Conservation (phyloP, 2,329 filamentous ascomycete species). For the Arthrobotrys sphaeroides region DNA sequence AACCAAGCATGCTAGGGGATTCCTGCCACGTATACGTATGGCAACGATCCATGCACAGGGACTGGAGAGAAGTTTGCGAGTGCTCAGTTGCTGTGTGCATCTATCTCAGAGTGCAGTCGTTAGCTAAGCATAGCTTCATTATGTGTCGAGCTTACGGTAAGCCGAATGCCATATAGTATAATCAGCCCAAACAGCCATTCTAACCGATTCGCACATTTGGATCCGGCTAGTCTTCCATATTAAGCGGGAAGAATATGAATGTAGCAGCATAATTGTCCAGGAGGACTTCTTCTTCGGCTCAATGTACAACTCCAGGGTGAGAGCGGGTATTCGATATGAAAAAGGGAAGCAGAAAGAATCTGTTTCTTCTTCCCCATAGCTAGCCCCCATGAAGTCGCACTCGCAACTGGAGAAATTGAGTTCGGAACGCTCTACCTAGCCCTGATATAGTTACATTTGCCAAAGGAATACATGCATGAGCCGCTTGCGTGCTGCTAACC, state of each 20-base stretch:
- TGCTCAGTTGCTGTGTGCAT: not conserved
- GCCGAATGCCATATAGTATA: not conserved
- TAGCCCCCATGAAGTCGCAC: slow-evolving; percentile 3
- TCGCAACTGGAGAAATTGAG: slow-evolving; percentile 1
- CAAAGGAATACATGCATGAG: slow-evolving; percentile 46
- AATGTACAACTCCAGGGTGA: not conserved
- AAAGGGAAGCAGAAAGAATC: not conserved
- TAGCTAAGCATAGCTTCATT: not conserved
- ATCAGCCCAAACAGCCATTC: not conserved
- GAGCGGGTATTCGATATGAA: not conserved
- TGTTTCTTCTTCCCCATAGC: not conserved
- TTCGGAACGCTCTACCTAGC: not conserved
- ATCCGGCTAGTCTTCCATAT: not conserved
- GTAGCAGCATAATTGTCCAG: not conserved
- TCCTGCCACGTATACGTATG: too few species aligned
- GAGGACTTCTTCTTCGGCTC: not conserved
- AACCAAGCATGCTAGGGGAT: too few species aligned
- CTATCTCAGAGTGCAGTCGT: not conserved
- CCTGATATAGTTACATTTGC: slow-evolving; percentile 21
- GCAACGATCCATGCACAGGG: too few species aligned
- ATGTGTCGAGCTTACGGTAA: not conserved
- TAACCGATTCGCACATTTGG: not conserved
- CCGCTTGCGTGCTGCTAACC: slow-evolving; percentile 21
- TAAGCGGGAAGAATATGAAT: not conserved
- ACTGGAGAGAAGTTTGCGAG: not conserved